phyloP scores from a whole-genome alignment of 805 yeast genomes.

The Schwanniomyces sp. region DNA sequence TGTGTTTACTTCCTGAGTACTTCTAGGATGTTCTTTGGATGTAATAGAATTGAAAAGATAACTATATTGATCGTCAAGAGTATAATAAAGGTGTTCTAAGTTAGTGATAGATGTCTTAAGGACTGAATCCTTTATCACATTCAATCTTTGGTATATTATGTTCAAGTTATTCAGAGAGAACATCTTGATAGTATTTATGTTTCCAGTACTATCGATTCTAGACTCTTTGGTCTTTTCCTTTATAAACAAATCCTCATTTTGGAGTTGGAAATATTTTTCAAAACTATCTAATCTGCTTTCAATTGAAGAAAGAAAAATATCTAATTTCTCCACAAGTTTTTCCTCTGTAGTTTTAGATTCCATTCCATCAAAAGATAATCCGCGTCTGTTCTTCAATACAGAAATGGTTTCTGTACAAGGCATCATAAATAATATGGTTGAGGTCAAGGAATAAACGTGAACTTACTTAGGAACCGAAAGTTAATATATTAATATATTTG shows the following conservation, averaged over 20 bases:
- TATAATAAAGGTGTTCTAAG: conserved; percentile 37
- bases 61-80: conserved; percentile 42
- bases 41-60: conserved; percentile 24
- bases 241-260: conserved; percentile 11
- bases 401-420: not conserved
- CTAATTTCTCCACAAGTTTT: conserved; percentile 39
- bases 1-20: conserved; percentile 6
- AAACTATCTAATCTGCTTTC: conserved; percentile 40
- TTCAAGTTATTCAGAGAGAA: conserved; percentile 34
- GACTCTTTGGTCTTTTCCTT: conserved; percentile 9
- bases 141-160: conserved; percentile 34
- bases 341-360: conserved; percentile 31
- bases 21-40: not conserved
- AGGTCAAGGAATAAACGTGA: not conserved
- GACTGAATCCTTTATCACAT: conserved; percentile 35
- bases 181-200: conserved; percentile 25
- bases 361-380: not conserved
- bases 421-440: not conserved
- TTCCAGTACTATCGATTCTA: conserved; percentile 28
- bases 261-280: conserved; percentile 37
- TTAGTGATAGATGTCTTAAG: conserved; percentile 36
- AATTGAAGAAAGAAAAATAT: conserved; percentile 41
- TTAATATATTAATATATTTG: not conserved
- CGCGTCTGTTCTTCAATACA: not conserved
- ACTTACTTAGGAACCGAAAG: not conserved